Evolutionary conservation across 495 filamentous ascomycete genomes (phyloP).

Genomic region (Penicillium bialowiezense): DNA sequence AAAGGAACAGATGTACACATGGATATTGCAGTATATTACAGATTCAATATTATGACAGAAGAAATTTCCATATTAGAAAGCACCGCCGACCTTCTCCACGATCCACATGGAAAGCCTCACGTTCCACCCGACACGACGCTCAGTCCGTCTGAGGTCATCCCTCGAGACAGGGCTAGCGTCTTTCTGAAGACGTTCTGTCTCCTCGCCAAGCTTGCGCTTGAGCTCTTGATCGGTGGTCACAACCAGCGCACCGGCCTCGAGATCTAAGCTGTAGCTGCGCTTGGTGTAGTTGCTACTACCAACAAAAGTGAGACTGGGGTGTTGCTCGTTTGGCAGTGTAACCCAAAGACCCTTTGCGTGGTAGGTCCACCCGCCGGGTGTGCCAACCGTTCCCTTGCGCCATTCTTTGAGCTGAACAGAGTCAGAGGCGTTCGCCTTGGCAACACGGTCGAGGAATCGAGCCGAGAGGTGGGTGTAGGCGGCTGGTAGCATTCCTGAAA

Average conservation of each 20-base stretch:
- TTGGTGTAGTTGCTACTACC: constrained; percentile 97
- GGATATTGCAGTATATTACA: constrained; percentile 3
- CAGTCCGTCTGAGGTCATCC: constrained; percentile 73
- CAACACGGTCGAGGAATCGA: constrained; percentile 72
- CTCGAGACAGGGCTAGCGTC: constrained; percentile 61
- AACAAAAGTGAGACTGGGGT: constrained; percentile 76
- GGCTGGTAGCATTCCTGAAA: constrained; percentile 84
- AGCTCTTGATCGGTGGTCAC: constrained; percentile 75
- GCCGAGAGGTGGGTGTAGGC: constrained; percentile 87
- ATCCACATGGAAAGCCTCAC: constrained; percentile 93
- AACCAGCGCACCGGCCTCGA: constrained; percentile 82
- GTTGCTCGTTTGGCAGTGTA: constrained; percentile 57
- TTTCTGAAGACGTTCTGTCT: constrained; percentile 75
- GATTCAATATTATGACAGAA: background rate
- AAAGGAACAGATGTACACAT: background rate
- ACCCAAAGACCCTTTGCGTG: constrained; percentile 98
- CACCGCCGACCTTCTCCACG: constrained; percentile 68
- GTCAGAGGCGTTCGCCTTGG: constrained; percentile 54
- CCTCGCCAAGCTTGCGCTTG: constrained; percentile 68
- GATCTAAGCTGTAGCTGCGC: constrained; percentile 83
- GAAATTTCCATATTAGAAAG: constrained; percentile 46
- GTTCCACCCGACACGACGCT: constrained; percentile 79
- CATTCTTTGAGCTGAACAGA: constrained; percentile 82
- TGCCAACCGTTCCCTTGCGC: constrained; percentile 75
- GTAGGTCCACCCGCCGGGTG: constrained; percentile 90